phyloP scores from a whole-genome alignment of 208 protist genomes.

The Borovskyia barvae region DNA sequence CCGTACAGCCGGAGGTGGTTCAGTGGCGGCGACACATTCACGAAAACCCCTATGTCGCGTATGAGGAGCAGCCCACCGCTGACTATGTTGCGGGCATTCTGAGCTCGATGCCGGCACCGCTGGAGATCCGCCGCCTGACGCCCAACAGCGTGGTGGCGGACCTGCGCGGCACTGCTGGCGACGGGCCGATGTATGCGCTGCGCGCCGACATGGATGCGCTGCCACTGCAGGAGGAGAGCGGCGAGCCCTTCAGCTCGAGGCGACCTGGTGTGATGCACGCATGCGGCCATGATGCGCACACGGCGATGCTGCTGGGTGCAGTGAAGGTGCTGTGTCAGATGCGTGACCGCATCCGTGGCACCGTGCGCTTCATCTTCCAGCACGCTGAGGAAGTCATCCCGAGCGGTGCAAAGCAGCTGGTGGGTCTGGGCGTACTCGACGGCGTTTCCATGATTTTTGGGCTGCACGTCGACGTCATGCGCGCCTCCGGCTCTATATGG shows the following conservation, averaged over 20 bases:
- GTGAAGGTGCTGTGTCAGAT: constrained; percentile 58
- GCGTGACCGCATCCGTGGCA: constrained; percentile 50
- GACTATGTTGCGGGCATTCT: constrained; percentile 60
- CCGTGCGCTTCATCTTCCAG: constrained; percentile 82
- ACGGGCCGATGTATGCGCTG: constrained; percentile 55
- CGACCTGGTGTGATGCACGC: constrained; percentile 66
- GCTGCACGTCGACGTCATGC: constrained; percentile 35
- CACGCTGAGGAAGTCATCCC: constrained; percentile 69
- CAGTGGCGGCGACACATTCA: constrained; percentile 76
- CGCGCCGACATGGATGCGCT: constrained; percentile 76
- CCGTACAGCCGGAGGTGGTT: constrained; percentile 50
- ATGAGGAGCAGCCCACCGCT: constrained; percentile 62
- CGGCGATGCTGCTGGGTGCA: constrained; percentile 68
- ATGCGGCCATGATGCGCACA: constrained; percentile 72
- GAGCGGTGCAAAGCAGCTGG: constrained; percentile 61
- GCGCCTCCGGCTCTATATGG: constrained; percentile 19
- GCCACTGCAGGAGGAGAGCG: constrained; percentile 61
- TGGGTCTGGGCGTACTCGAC: constrained; percentile 45
- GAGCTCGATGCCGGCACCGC: constrained; percentile 32
- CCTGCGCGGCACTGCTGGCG: constrained; percentile 43
- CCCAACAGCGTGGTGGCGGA: constrained; percentile 57
- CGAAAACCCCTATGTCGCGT: constrained; percentile 46
- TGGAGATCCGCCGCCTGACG: constrained; percentile 45
- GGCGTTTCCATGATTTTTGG: constrained; percentile 73
- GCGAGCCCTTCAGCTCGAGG: constrained; percentile 60